phyloP scores from a whole-genome alignment of 257 asterid species.

The Fraxinus pennsylvanica region DNA sequence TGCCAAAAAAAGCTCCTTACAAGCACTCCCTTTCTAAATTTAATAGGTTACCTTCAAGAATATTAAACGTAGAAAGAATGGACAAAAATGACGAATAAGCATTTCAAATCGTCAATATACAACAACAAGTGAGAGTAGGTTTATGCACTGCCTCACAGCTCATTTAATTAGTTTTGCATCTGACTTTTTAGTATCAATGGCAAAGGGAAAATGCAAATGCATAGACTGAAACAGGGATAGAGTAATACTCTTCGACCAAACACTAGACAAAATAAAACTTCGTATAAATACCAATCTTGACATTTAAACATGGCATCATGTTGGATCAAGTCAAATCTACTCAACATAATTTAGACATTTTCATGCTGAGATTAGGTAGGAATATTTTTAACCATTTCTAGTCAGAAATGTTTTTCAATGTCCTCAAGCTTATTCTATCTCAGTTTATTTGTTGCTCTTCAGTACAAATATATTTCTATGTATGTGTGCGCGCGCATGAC shows the following conservation, averaged over 20 bases:
- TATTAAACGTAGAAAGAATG: neutral
- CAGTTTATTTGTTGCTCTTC: neutral
- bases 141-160: no score
- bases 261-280: neutral
- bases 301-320: neutral
- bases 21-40: neutral
- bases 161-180: no score
- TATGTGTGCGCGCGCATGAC: no score
- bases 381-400: neutral
- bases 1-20: neutral
- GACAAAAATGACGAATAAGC: neutral
- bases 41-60: neutral
- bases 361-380: neutral
- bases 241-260: neutral
- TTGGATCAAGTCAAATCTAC: neutral
- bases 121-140: no score
- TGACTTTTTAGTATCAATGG: no score
- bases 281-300: neutral
- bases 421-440: neutral
- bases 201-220: no score
- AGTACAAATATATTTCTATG: no score
- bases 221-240: neutral
- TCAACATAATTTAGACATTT: neutral
- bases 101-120: neutral
- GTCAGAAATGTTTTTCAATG: neutral